Base-by-base conservation (phyloP, 345 rosid genomes). In the Syzygium grande region DNA sequence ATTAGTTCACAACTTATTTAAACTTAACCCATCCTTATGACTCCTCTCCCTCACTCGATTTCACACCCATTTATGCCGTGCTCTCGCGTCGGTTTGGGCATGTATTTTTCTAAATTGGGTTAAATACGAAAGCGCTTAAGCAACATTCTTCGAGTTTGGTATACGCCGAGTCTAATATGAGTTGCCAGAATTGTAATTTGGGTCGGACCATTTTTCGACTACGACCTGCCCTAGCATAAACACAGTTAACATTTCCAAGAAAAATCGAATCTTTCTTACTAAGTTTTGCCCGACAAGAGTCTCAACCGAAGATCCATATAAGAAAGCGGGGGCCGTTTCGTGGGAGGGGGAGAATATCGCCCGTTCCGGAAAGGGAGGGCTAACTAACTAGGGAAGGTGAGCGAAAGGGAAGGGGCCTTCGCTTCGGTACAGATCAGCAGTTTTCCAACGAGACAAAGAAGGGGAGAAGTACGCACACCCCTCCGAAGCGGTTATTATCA, bases 371-470 rank as follows among this genome's bases (percentile, higher is more conserved):
- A 0, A 6, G 61, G 54, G 77, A 86, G 85, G 87, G 56, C 88
- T 85, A 90, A 89, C 95, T 86, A 91, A 93, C 91, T 68, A 5
- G 59, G 59, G 68, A 84, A 85, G 92, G 92, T 88, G 4, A 91
- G 93, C 87, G 90, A 14, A 63, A 61, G 46, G 79, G 61, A 90
- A 88, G 46, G 25, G 46, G 2, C n/a, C 63, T 4, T 27, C n/a
- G 63, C 80, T 90, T 73, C 88, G 84, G 87, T 90, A 86, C 91
- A 51, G 46, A 85, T 87, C 91, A 88, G 84, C 90, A 73, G 89
- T 83, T 73, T 51, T 30, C 84, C 84, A 59, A 86, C n/a, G 86
- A 79, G 86, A 79, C 85, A 43, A 43, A 43, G 46, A 43, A 43
- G 7, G 46, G 46, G 7, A 43, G 79, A 88, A 68, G 88, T 59